phyloP scores from a whole-genome alignment of 1,284 basidiomycete species.

The Caloboletus firmus region DNA sequence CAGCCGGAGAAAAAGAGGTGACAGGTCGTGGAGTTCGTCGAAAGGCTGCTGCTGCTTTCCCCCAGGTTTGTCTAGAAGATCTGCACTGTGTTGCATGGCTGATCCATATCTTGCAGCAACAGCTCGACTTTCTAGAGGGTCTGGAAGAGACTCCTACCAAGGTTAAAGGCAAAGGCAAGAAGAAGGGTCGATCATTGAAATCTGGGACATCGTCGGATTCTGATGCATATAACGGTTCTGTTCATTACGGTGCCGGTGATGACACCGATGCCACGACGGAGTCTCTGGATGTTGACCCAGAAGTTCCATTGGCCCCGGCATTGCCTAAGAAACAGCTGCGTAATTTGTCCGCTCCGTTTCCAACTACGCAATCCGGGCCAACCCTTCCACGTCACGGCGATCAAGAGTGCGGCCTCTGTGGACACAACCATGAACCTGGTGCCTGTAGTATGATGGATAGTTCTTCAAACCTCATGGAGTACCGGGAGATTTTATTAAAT shows the following conservation, averaged over 20 bases:
- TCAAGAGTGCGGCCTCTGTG: constrained; percentile 61
- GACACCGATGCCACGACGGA: constrained; percentile 31
- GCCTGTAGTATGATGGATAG: constrained; percentile 64
- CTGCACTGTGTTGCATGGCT: not conserved
- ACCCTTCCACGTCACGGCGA: constrained; percentile 17
- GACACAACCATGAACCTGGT: constrained; percentile 47
- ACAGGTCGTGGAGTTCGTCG: constrained; percentile 73
- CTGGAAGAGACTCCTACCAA: constrained; percentile 29
- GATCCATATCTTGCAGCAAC: constrained; percentile 30
- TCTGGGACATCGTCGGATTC: constrained; percentile 32
- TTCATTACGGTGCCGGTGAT: constrained; percentile 11
- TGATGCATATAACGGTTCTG: constrained; percentile 31
- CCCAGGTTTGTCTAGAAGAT: constrained; percentile 43
- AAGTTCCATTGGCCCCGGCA: not conserved
- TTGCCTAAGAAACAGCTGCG: constrained; percentile 14
- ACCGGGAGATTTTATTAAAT: constrained; percentile 61
- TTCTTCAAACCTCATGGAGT: constrained; percentile 65
- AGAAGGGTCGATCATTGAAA: constrained; percentile 25
- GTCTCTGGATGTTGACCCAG: constrained; percentile 17
- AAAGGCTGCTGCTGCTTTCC: constrained; percentile 57
- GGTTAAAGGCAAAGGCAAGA: constrained; percentile 28
- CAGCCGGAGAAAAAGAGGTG: constrained; percentile 47
- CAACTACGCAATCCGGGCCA: constrained; percentile 12
- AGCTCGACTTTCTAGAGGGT: constrained; percentile 33
- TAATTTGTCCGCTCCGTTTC: constrained; percentile 4